Evolutionary conservation across 352 stramenopile genomes (phyloP).

Genomic region (Phytophthora podocarpi): DNA sequence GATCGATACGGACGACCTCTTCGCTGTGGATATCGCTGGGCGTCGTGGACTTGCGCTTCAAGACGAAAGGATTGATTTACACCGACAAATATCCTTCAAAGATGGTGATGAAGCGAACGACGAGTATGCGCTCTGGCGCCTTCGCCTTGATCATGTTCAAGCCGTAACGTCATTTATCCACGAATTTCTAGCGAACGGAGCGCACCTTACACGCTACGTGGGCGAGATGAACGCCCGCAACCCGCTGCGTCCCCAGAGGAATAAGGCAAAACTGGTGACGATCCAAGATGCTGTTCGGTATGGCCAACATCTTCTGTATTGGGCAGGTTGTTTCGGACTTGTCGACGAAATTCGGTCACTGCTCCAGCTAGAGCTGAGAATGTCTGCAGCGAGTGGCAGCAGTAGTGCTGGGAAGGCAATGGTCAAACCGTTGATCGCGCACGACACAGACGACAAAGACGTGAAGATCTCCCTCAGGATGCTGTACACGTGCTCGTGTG

Average conservation of each 20-base stretch:
- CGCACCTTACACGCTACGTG: constrained; percentile 54
- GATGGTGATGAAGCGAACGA: not conserved
- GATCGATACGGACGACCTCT: constrained; percentile 58
- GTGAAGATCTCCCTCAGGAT: constrained; percentile 26
- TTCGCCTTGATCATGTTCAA: constrained; percentile 66
- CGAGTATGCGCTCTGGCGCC: constrained; percentile 57
- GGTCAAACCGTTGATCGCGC: constrained; percentile 6
- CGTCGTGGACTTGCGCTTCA: constrained; percentile 53
- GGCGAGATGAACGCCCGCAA: constrained; percentile 65
- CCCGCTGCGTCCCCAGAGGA: constrained; percentile 30
- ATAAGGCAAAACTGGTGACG: constrained; percentile 16
- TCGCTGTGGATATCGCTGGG: constrained; percentile 68
- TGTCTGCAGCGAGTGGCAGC: constrained; percentile 3
- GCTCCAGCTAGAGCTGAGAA: constrained; percentile 32
- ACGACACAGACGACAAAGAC: constrained; percentile 15
- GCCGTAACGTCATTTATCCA: constrained; percentile 48
- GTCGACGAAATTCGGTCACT: constrained; percentile 53
- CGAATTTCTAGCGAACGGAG: constrained; percentile 59
- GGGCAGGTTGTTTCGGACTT: constrained; percentile 73
- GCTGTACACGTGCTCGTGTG: constrained; percentile 69
- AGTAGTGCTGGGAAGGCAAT: not conserved
- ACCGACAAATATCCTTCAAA: not conserved
- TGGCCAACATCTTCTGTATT: constrained; percentile 81
- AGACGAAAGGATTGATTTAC: constrained; percentile 45
- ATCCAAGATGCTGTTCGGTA: constrained; percentile 61